These are phyloP conservation scores for Calonectria pauciramosa DNA, from an alignment of 2,329 filamentous ascomycete genomes.

Conservation along the genomic window DNA sequence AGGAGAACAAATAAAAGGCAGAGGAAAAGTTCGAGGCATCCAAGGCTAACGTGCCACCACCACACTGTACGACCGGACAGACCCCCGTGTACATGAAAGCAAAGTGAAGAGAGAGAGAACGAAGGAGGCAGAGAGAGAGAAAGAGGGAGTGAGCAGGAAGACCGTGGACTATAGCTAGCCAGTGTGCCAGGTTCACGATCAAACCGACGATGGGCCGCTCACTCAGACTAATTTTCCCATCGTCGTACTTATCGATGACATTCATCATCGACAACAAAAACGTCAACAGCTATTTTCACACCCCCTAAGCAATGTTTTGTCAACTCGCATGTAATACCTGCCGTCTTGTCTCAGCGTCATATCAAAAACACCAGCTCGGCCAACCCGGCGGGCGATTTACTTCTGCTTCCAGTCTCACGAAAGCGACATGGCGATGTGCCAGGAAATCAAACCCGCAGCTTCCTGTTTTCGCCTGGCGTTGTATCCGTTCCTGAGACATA, in stretches of 20 bases:
- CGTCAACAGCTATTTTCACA: neutral
- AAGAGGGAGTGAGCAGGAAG: conserved; percentile 13
- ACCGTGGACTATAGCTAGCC: conserved; percentile 30
- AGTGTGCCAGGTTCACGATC: conserved; percentile 27
- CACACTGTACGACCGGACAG: conserved; percentile 10
- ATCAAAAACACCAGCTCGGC: neutral
- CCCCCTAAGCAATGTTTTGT: neutral
- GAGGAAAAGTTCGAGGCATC: conserved; percentile 32
- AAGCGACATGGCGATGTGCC: conserved; percentile 14
- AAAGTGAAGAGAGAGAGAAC: conserved; percentile 6
- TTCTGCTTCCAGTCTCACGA: neutral
- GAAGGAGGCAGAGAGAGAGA: neutral
- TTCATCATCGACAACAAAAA: neutral
- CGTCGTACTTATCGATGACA: neutral
- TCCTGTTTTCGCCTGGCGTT: conserved; percentile 5
- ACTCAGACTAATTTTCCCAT: conserved; percentile 26
- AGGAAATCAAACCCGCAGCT: neutral
- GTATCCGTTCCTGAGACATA: conserved; percentile 29
- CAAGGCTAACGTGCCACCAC: conserved; percentile 35
- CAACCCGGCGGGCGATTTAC: neutral
- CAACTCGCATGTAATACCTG: too few species aligned
- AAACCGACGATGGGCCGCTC: conserved; percentile 26
- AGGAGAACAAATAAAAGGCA: conserved; percentile 24
- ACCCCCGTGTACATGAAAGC: conserved; percentile 23
- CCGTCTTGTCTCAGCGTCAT: neutral